Percentiles rank a stretch among this genome's conserved stretches.
Evolutionary conservation across 805 yeast species (phyloP).

Genomic region (Pichia deserticola): DNA sequence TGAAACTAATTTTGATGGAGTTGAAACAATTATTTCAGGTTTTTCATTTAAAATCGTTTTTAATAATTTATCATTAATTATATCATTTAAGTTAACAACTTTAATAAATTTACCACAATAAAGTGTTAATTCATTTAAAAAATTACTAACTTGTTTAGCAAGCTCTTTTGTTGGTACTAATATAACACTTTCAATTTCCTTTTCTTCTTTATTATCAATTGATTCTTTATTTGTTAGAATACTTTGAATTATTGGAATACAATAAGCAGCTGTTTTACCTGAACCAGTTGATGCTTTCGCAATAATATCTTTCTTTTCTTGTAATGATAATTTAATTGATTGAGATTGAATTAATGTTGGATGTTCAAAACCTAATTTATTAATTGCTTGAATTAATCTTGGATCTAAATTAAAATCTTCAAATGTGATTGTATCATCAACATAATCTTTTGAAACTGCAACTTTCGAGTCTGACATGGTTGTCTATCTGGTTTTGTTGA

Average conservation of each 20-base stretch:
- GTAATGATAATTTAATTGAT: slow-evolving; percentile 87
- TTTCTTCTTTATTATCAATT: slow-evolving; percentile 12
- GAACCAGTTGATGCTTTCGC: slow-evolving; percentile 95
- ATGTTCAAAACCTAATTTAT: slow-evolving; percentile 67
- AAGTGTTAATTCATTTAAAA: slow-evolving; percentile 58
- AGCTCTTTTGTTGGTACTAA: slow-evolving; percentile 92
- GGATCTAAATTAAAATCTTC: slow-evolving; percentile 76
- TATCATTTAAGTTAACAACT: slow-evolving; percentile 55
- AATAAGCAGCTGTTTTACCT: slow-evolving; percentile 90
- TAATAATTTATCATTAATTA: slow-evolving; percentile 61
- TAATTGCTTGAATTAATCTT: slow-evolving; percentile 76
- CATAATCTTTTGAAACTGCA: slow-evolving; percentile 60
- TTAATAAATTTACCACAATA: slow-evolving; percentile 65
- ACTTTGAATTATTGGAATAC: slow-evolving; percentile 78
- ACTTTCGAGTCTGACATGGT: slow-evolving; percentile 17
- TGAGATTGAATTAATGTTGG: slow-evolving; percentile 89
- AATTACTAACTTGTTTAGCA: slow-evolving; percentile 73
- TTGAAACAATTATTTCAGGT: slow-evolving; percentile 79
- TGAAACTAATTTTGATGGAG: slow-evolving; percentile 72
- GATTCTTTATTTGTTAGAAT: slow-evolving; percentile 40
- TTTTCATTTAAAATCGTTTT: slow-evolving; percentile 59
- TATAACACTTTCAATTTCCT: slow-evolving; percentile 49
- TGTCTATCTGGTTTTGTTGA: too few species aligned
- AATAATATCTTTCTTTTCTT: slow-evolving; percentile 83
- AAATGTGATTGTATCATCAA: slow-evolving; percentile 66